Percentiles rank a stretch among this genome's conserved stretches.
These are phyloP conservation scores for Dryas drummondii DNA, from an alignment of 306 rosid genomes.

Conservation along the genomic window DNA sequence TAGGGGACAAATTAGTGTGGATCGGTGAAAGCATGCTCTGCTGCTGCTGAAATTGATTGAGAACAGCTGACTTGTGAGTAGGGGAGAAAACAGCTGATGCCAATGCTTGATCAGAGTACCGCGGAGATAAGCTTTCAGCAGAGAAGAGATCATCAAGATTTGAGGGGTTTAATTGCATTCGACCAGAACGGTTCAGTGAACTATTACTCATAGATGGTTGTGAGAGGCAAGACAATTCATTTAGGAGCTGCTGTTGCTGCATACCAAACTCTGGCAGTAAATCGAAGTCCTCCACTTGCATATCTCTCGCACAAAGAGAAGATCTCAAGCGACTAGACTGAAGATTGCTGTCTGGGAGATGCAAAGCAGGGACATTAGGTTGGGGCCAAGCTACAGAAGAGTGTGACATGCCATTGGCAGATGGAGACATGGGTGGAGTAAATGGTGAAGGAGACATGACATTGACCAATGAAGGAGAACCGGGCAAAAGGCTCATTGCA, in stretches of 20 bases:
- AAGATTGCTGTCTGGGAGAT: slow-evolving; percentile 82
- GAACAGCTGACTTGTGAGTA: slow-evolving; percentile 78
- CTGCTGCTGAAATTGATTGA: slow-evolving; percentile 92
- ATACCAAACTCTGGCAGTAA: slow-evolving; percentile 63
- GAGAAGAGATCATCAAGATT: slow-evolving; percentile 90
- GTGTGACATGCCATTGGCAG: slow-evolving; percentile 80
- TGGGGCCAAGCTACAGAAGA: slow-evolving; percentile 75
- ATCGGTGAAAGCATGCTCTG: slow-evolving; percentile 72
- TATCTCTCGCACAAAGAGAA: slow-evolving; percentile 81
- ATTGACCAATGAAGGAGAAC: slow-evolving; percentile 81
- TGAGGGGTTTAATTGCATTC: slow-evolving; percentile 71
- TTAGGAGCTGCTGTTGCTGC: slow-evolving; percentile 77
- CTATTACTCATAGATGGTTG: slow-evolving; percentile 66
- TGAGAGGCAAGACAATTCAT: slow-evolving; percentile 65
- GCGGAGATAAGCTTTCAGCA: slow-evolving; percentile 82
- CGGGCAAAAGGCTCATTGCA: slow-evolving; percentile 86
- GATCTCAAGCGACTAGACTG: slow-evolving; percentile 93
- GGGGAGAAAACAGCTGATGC: slow-evolving; percentile 77
- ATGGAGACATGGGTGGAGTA: slow-evolving; percentile 91
- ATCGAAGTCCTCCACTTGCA: slow-evolving; percentile 63
- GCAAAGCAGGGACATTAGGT: slow-evolving; percentile 87
- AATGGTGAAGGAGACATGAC: slow-evolving; percentile 84
- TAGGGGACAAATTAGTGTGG: slow-evolving; percentile 72
- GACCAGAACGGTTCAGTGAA: slow-evolving; percentile 69
- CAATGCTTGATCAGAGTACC: slow-evolving; percentile 71